Percentiles rank a stretch among this genome's conserved stretches.
Conservation (phyloP, 345 rosid species). For the Ricinus communis region DNA sequence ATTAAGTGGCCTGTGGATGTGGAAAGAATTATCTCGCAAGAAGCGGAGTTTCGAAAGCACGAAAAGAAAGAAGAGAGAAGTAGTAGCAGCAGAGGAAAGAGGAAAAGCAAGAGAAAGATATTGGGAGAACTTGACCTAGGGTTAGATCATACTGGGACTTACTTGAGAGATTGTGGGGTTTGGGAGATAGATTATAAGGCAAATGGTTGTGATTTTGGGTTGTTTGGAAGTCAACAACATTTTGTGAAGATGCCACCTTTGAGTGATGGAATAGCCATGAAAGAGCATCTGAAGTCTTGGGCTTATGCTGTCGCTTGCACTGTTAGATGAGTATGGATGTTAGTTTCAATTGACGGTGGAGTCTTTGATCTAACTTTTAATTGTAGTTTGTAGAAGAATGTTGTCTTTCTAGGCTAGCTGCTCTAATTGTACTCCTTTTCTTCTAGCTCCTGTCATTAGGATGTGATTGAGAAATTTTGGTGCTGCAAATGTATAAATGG, state of each 20-base stretch:
- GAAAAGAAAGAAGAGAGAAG: slow-evolving; percentile 12
- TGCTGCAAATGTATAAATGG: too few species aligned
- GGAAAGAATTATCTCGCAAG: background rate
- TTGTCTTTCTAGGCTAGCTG: background rate
- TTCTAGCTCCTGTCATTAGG: background rate
- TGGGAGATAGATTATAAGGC: background rate
- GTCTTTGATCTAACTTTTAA: slow-evolving; percentile 6
- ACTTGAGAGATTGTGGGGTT: slow-evolving; percentile 6
- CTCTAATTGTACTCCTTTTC: background rate
- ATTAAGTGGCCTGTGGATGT: background rate
- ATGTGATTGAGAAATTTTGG: background rate
- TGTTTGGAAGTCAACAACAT: background rate
- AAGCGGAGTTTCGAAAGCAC: slow-evolving; percentile 13
- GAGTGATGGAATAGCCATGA: slow-evolving; percentile 58
- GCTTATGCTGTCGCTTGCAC: slow-evolving; percentile 57
- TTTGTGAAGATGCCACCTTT: slow-evolving; percentile 46
- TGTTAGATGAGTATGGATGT: slow-evolving; percentile 26
- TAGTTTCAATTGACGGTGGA: background rate
- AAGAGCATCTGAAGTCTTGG: slow-evolving; percentile 60
- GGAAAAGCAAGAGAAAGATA: slow-evolving; percentile 21
- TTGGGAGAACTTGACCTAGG: slow-evolving; percentile 39
- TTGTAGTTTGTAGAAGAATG: too few species aligned
- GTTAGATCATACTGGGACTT: background rate
- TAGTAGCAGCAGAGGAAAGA: slow-evolving; percentile 24
- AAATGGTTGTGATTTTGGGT: background rate